Percentiles rank a stretch among this genome's conserved stretches.
phyloP scores from a whole-genome alignment of 805 yeast species.

The Pichia eremophila region DNA sequence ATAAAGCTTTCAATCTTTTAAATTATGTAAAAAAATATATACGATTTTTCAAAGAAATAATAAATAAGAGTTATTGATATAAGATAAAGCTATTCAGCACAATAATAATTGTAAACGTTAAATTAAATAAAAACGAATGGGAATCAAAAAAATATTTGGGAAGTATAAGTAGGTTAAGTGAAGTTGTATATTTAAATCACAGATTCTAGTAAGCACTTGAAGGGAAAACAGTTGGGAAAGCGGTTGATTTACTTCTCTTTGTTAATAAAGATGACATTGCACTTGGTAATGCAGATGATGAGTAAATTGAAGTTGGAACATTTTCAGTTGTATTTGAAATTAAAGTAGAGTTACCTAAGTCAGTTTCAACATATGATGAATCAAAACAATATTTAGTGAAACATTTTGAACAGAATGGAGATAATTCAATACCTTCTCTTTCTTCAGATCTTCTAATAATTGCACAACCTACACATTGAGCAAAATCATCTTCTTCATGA shows the following conservation, averaged over 20 bases:
- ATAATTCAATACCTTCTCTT: constrained; percentile 41
- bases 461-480: constrained; percentile 74
- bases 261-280: constrained; percentile 7
- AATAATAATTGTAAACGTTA: neutral
- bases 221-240: constrained; percentile 4
- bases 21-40: too few species aligned
- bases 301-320: constrained; percentile 11
- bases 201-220: neutral
- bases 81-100: neutral
- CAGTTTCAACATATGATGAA: constrained; percentile 2
- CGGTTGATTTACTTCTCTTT: constrained; percentile 3
- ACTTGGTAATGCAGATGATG: constrained; percentile 9
- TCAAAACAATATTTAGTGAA: constrained; percentile 57
- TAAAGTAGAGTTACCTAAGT: neutral
- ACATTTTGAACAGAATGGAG: constrained; percentile 53
- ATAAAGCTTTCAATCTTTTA: too few species aligned
- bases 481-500: constrained; percentile 47
- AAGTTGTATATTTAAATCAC: too few species aligned
- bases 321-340: constrained; percentile 1
- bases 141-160: neutral
- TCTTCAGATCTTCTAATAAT: constrained; percentile 69
- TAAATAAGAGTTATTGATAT: neutral
- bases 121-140: neutral
- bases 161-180: too few species aligned
- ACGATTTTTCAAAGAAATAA: neutral